Percentiles rank a stretch among this genome's conserved stretches.
Conservation (phyloP, 306 rosid species). For the Urtica urens region DNA sequence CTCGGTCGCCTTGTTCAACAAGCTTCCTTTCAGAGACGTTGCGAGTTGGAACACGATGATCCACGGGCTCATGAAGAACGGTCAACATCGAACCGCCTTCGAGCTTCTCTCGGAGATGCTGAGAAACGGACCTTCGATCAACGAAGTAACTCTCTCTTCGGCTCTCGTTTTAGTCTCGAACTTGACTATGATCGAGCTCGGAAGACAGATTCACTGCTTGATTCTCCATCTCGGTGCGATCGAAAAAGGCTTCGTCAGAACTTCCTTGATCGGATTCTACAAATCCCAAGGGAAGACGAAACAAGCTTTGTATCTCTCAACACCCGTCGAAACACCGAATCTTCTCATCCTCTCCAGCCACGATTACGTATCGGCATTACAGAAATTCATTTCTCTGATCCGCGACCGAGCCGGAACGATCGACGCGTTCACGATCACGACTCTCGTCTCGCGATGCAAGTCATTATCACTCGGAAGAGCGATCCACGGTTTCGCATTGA, state of each 20-base stretch:
- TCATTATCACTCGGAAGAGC: slow-evolving; percentile 52
- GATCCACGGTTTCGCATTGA: slow-evolving; percentile 53
- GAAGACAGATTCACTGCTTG: slow-evolving; percentile 68
- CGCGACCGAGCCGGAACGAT: slow-evolving; percentile 33
- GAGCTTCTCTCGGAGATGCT: slow-evolving; percentile 58
- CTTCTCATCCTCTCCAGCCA: slow-evolving; percentile 67
- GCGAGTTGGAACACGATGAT: slow-evolving; percentile 80
- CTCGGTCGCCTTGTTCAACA: slow-evolving; percentile 49
- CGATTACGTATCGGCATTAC: slow-evolving; percentile 48
- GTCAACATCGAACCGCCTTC: slow-evolving; percentile 38
- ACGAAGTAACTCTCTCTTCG: slow-evolving; percentile 46
- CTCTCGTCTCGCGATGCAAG: slow-evolving; percentile 68
- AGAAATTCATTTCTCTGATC: slow-evolving; percentile 50
- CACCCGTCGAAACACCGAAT: slow-evolving; percentile 55
- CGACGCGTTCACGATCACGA: slow-evolving; percentile 55
- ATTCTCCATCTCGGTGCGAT: slow-evolving; percentile 34
- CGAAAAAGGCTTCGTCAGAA: slow-evolving; percentile 43
- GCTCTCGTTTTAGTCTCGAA: slow-evolving; percentile 70
- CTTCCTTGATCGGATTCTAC: slow-evolving; percentile 72
- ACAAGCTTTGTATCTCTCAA: slow-evolving; percentile 40
- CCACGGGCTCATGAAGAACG: slow-evolving; percentile 57
- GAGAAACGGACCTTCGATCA: slow-evolving; percentile 28
- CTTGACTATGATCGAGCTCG: slow-evolving; percentile 41
- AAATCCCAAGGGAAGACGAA: slow-evolving; percentile 55
- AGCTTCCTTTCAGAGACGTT: slow-evolving; percentile 47